A percentile compares a stretch with the other conserved stretches of the same genome.
phyloP scores from a whole-genome alignment of 169 alveolate genomes.

The Cryptosporidium viatorum region DNA sequence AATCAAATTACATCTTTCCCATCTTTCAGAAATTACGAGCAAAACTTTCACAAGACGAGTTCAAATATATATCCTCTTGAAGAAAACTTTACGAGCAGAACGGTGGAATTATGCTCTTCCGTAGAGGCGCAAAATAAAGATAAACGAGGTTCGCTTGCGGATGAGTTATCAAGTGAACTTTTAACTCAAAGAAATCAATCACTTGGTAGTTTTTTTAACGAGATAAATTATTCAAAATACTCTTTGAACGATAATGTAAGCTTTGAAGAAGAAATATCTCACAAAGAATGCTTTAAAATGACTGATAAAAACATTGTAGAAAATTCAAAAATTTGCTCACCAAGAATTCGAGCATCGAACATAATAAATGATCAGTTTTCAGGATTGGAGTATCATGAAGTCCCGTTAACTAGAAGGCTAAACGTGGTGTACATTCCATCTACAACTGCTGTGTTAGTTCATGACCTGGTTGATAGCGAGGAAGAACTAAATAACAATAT shows the following conservation, averaged over 20 bases:
- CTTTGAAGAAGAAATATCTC: neutral
- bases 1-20: neutral
- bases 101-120: conserved; percentile 38
- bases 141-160: conserved; percentile 38
- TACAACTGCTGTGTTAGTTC: conserved; percentile 66
- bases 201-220: neutral
- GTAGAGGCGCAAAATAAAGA: neutral
- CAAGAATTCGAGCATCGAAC: conserved; percentile 60
- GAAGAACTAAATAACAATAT: conserved; percentile 21
- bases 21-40: conserved; percentile 5
- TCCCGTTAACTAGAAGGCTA: conserved; percentile 63
- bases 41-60: neutral
- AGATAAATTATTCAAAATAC: neutral
- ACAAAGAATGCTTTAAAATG: neutral
- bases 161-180: conserved; percentile 14
- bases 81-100: conserved; percentile 52
- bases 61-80: neutral
- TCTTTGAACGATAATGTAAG: neutral
- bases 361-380: conserved; percentile 21
- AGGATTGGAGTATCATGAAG: conserved; percentile 63
- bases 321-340: conserved; percentile 53
- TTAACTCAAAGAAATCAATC: neutral
- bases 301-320: neutral
- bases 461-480: conserved; percentile 66
- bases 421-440: conserved; percentile 66